Evolutionary conservation across 495 filamentous ascomycete species (phyloP).

Genomic region (Cudoniella acicularis): DNA sequence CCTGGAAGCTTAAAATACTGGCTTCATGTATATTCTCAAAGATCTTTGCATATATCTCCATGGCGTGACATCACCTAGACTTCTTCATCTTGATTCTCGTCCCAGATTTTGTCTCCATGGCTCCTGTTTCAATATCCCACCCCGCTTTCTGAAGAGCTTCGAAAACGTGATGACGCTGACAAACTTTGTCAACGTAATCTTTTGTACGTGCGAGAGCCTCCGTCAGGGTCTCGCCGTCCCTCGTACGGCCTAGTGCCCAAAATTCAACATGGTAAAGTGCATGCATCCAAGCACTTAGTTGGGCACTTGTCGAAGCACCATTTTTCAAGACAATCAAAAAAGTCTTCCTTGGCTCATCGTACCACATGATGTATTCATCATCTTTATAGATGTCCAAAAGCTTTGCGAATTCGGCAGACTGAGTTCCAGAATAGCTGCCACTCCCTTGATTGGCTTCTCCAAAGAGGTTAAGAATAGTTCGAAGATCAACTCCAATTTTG

Average conservation of each 20-base stretch:
- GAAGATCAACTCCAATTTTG: slow-evolving; percentile 43
- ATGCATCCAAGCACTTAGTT: slow-evolving; percentile 72
- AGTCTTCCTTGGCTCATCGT: slow-evolving; percentile 35
- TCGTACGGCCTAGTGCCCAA: background rate
- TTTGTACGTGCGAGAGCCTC: background rate
- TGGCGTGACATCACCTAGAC: too few species aligned
- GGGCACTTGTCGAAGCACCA: slow-evolving; percentile 40
- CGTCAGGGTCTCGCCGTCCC: background rate
- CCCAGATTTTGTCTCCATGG: slow-evolving; percentile 38
- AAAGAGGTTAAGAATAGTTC: slow-evolving; percentile 30
- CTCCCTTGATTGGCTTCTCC: background rate
- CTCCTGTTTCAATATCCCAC: slow-evolving; percentile 42
- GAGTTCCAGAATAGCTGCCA: slow-evolving; percentile 27
- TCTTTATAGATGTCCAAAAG: slow-evolving; percentile 49
- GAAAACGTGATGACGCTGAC: background rate
- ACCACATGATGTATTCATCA: slow-evolving; percentile 54
- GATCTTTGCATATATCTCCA: too few species aligned
- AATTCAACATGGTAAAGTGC: slow-evolving; percentile 54
- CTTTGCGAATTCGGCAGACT: slow-evolving; percentile 33
- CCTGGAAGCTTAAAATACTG: too few species aligned
- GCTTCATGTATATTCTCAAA: too few species aligned
- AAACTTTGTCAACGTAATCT: background rate
- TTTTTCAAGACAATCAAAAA: slow-evolving; percentile 66
- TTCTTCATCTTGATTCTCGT: slow-evolving; percentile 16
- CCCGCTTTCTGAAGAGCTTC: slow-evolving; percentile 23